These are phyloP conservation scores for Parastagonospora nodorum DNA, from an alignment of 2,329 filamentous ascomycete genomes.

Conservation along the genomic window DNA sequence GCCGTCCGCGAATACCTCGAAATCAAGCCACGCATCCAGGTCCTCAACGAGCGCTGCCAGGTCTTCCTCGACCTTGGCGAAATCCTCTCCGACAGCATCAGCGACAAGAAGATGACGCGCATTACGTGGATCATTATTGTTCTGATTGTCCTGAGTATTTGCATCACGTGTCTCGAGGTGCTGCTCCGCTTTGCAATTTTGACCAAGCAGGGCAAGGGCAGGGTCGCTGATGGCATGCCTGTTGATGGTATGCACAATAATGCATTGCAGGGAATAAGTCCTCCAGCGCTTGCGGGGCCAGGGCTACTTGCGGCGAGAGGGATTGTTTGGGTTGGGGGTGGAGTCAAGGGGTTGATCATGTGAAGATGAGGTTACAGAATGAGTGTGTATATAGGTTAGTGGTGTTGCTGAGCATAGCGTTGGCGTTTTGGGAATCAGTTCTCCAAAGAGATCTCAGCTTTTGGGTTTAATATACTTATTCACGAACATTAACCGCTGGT, in stretches of 20 bases:
- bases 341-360: slow-evolving; percentile 20
- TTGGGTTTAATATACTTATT: no score
- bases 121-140: slow-evolving; percentile 99
- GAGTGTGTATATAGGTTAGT: neutral
- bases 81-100: slow-evolving; percentile 89
- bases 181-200: slow-evolving; percentile 71
- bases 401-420: neutral
- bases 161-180: slow-evolving; percentile 90
- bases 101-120: slow-evolving; percentile 90
- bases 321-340: slow-evolving; percentile 30
- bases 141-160: slow-evolving; percentile 86
- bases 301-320: slow-evolving; percentile 30
- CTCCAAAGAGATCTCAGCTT: neutral
- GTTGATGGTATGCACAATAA: neutral
- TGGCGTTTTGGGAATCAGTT: neutral
- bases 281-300: slow-evolving; percentile 31
- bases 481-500: no score
- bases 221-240: slow-evolving; percentile 2
- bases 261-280: slow-evolving; percentile 14
- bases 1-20: slow-evolving; percentile 97
- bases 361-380: neutral
- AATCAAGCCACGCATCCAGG: slow-evolving; percentile 93
- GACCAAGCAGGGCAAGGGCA: slow-evolving; percentile 27
- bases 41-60: slow-evolving; percentile 93
- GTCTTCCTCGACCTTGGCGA: slow-evolving; percentile 97